Percentiles rank a stretch among this genome's conserved stretches.
Evolutionary conservation across 129 eudicot genomes (phyloP).

Genomic region (Kitagawia praeruptora): DNA sequence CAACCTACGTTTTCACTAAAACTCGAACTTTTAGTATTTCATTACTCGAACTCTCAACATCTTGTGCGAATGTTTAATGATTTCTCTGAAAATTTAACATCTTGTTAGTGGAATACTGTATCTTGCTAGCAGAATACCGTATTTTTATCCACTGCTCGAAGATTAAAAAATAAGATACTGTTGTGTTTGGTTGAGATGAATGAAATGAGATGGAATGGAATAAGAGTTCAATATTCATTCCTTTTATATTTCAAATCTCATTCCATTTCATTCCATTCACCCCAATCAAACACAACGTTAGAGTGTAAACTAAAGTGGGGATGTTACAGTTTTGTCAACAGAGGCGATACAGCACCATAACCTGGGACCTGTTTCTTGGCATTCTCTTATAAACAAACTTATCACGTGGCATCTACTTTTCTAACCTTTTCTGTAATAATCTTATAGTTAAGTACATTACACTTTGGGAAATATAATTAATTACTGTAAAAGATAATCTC

Average conservation of each 20-base stretch:
- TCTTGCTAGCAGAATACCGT: neutral
- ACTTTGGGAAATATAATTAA: neutral
- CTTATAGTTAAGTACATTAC: neutral
- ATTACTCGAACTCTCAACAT: too few relatives aligned
- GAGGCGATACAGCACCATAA: neutral
- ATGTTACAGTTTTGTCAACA: neutral
- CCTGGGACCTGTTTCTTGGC: neutral
- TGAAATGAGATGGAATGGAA: too few relatives aligned
- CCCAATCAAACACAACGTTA: too few relatives aligned
- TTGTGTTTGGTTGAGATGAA: too few relatives aligned
- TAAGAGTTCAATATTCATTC: too few relatives aligned
- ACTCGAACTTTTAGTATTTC: too few relatives aligned
- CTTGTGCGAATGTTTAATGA: too few relatives aligned
- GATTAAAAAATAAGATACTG: too few relatives aligned
- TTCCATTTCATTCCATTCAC: too few relatives aligned
- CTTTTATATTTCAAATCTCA: too few relatives aligned
- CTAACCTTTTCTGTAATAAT: neutral
- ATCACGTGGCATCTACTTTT: neutral
- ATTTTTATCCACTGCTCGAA: neutral
- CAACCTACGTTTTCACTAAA: too few relatives aligned
- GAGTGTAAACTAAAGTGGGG: neutral
- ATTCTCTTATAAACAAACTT: neutral
- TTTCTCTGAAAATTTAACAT: too few relatives aligned
- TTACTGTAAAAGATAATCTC: neutral
- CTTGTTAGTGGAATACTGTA: neutral